Evolutionary conservation across 805 yeast genomes (phyloP), one percentile per base, ranked within the genome.

Genomic region (Metschnikowia noctiluminum): DNA sequence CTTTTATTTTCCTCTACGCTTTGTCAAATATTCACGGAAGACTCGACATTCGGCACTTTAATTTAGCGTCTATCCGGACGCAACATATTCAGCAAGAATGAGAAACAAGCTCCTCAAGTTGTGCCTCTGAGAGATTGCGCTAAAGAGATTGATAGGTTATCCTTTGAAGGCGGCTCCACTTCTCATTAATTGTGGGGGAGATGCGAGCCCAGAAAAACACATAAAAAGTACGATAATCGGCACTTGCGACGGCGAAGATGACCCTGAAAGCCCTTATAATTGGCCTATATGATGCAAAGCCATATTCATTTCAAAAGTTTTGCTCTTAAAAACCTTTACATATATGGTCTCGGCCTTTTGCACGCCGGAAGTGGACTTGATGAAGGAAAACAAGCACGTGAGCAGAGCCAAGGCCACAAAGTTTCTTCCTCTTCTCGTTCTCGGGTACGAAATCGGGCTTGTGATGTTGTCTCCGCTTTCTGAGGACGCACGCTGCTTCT

Each of bases 391-490:
- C 41, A 78, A 79, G 52, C 54, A 63, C 14, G 71, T 78, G 7
- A 66, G 74, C 14, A 63, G 62, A 34, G 74, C 71, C 6, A 69
- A 70, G 6, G 80, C 81, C 0, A 65, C 75, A 0, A 63, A 83
- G 35, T 80, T 82, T 2, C 66, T 82, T 54, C 65, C 83, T 0
- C 51, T 80, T 35, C 82, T 76, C 51, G 82, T 82, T 7, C 53
- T 80, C 27, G 87, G 85, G 10, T 81, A 82, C 58, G 86, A 82
- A 42, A 40, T 80, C 16, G 85, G 85, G 0, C 85, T 85, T 2
- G 66, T 81, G 67, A 51, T 80, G 3, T 76, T 80, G 43, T 76
- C 84, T 0, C 87, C 87, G 2, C 54, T 82, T 50, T 76, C 83
- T 10, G 87, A 82, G 58, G 71, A 11, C 69, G 86, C 49, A 78